Evolutionary conservation across 129 eudicot species (phyloP), one percentile per base, ranked within the genome.

Genomic region (Scalesia atractyloides): DNA sequence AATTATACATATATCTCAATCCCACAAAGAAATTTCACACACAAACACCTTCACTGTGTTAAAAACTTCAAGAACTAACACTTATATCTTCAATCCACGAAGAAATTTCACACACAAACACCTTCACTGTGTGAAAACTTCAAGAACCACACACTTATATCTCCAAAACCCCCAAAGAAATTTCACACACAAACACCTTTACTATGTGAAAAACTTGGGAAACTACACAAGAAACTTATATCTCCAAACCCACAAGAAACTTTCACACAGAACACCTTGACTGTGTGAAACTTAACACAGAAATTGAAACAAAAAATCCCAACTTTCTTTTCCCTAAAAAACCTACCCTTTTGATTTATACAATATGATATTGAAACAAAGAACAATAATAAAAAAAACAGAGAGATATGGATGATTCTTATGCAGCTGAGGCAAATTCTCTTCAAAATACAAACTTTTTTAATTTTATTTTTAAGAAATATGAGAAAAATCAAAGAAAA

Each of bases 341-440:
- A 81, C 39, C 66, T 72, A 51, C 74, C 67, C 68, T 64, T 76
- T 73, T 69, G 22, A 6, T 76, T 73, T 65, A 65, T n/a, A 51
- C 43, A 78, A 61, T 46, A 19, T 49, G 24, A 61, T 13, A 79
- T 72, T 62, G n/a, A 3, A 56, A 73, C n/a, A 62, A 68, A 33
- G 37, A 44, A 0, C 0, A 14, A 19, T 24, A 56, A 9, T 5
- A 69, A 39, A 11, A 11, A 16, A 16, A 68, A 43, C 20, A 26
- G 49, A 34, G 18, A 46, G 48, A 33, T 60, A 1, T 30, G 34
- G 65, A n/a, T 77, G 36, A 77, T 61, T 60, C 76, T 49, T 69
- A 61, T 41, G 81, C 81, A 69, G 54, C 22, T 2, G 49, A 49
- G 37, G 65, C 64, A 68, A 59, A 76, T 13, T 46, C 52, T 77